phyloP scores from a whole-genome alignment of 352 stramenopile species.

The Phytophthora litchii region DNA sequence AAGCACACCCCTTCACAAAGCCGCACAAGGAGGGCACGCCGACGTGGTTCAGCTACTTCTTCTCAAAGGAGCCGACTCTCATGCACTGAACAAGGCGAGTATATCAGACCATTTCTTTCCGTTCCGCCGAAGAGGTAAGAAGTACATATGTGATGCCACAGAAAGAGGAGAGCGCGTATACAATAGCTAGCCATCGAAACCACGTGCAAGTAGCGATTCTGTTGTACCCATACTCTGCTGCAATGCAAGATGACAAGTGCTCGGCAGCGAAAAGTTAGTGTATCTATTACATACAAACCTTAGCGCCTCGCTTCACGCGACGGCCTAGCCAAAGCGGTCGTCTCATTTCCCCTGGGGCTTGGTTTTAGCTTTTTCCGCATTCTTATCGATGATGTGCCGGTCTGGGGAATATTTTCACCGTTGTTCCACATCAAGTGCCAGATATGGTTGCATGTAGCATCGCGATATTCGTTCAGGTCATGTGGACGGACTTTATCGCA shows the following conservation, averaged over 20 bases:
- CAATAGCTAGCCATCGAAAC: slow-evolving; percentile 38
- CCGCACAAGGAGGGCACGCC: slow-evolving; percentile 34
- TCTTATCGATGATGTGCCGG: slow-evolving; percentile 26
- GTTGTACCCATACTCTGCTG: slow-evolving; percentile 21
- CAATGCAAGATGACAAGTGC: background rate
- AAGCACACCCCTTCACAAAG: slow-evolving; percentile 49
- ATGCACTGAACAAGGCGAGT: slow-evolving; percentile 30
- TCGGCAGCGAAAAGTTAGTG: slow-evolving; percentile 10
- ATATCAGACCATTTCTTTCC: background rate
- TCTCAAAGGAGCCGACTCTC: slow-evolving; percentile 19
- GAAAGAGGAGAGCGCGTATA: slow-evolving; percentile 38
- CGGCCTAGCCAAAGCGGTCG: background rate
- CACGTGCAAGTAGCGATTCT: slow-evolving; percentile 40
- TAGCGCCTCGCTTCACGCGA: slow-evolving; percentile 1
- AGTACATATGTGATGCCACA: slow-evolving; percentile 3
- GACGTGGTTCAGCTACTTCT: slow-evolving; percentile 35
- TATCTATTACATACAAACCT: slow-evolving; percentile 11
- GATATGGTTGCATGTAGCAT: slow-evolving; percentile 41
- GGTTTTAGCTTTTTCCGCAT: slow-evolving; percentile 32
- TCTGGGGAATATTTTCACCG: slow-evolving; percentile 26
- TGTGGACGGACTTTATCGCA: slow-evolving; percentile 35
- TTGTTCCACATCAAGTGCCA: slow-evolving; percentile 42
- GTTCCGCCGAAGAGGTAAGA: background rate
- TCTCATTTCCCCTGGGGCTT: slow-evolving; percentile 1
- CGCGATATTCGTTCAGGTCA: slow-evolving; percentile 24